Evolutionary conservation across 1,139 yeast species (phyloP), one percentile per base, ranked within the genome.

Genomic region (Zygosaccharomyces pseudobailii): DNA sequence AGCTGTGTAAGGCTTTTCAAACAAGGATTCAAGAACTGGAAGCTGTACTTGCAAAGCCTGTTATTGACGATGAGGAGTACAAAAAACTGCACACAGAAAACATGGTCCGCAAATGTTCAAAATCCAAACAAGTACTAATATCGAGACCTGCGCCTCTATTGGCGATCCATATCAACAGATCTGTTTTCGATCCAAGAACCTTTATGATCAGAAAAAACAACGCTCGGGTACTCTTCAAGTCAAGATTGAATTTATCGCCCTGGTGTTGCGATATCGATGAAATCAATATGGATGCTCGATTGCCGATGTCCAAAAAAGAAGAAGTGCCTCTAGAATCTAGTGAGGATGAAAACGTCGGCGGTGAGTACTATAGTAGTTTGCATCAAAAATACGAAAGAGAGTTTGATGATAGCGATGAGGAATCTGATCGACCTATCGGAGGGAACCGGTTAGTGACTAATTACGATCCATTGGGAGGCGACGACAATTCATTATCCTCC

Each of bases 111-210:
- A 86, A 85, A 63, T 80, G 88, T 6, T 83, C 79, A 45, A 90
- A 90, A 66, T 82, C 90, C 6, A 89, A 88, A 65, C 96, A 89
- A 63, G 83, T 84, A 21, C 75, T 80, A 61, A 76, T 88, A 54
- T 78, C 89, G 23, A 75, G 89, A 59, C 96, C 97, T 0, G 90
- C 97, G 3, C 87, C 94, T 13, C 74, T 88, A 52, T 72, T 90
- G 46, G 80, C 92, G 47, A 78, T 90, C 42, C 97, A 90, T 66
- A 85, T 90, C 49, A 90, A 90, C 65, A 78, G 97, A 61, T 87
- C 95, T 3, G 96, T 88, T 8, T 90, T 89, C 68, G 97, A 90
- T 66, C 87, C 94, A 46, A 72, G 80, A 50, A 87, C 96, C 0
- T 92, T 86, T 52, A 79, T 79, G 75, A 84, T 88, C 28, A 80